These are phyloP conservation scores for Candida quercuum DNA, from an alignment of 805 yeast species.

Conservation along the genomic window DNA sequence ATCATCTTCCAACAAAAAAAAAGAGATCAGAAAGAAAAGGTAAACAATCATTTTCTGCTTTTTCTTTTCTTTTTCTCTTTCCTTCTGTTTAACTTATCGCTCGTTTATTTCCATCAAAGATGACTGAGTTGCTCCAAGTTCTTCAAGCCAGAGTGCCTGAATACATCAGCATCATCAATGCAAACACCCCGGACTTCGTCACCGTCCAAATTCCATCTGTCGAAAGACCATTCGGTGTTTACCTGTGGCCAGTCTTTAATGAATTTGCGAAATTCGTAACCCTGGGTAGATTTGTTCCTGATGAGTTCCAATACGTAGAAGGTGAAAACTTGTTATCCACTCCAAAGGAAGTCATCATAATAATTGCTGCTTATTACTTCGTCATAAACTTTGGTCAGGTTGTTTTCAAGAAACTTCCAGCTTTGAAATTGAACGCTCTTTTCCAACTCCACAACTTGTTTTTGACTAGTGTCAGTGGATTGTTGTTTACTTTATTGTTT, in stretches of 20 bases:
- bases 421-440: constrained; percentile 66
- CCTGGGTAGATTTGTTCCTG: constrained; percentile 53
- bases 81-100: neutral
- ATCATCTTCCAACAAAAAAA: neutral
- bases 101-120: neutral
- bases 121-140: constrained; percentile 13
- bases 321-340: constrained; percentile 65
- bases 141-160: constrained; percentile 15
- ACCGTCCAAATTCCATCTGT: constrained; percentile 43
- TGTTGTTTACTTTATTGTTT: constrained; percentile 59
- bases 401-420: constrained; percentile 49
- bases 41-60: too few relatives aligned
- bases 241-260: neutral
- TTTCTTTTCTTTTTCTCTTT: neutral
- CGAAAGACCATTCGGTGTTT: constrained; percentile 75
- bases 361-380: constrained; percentile 66
- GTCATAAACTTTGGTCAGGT: constrained; percentile 83
- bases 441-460: constrained; percentile 84
- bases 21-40: neutral
- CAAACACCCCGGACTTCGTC: constrained; percentile 41
- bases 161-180: constrained; percentile 20
- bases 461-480: constrained; percentile 63
- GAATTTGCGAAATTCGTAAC: constrained; percentile 24
- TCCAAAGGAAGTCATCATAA: constrained; percentile 49
- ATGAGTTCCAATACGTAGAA: constrained; percentile 62